Conservation (phyloP, 2,329 filamentous ascomycete genomes). For the Drechslerella dactyloides region DNA sequence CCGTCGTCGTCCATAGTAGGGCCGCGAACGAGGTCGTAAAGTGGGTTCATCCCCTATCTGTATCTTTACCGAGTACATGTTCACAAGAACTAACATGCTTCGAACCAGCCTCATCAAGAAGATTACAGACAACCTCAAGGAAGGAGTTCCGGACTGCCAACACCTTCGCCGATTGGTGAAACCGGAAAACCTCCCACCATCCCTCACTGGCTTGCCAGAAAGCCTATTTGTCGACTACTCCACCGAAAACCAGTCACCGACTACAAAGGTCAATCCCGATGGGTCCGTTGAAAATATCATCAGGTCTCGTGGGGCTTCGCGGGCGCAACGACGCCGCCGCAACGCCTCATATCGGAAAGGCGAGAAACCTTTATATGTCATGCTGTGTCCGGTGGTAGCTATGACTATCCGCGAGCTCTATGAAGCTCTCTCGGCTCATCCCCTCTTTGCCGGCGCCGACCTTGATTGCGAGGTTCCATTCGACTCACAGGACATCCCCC, state of each 20-base stretch:
- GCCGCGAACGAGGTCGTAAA: slow-evolving; percentile 74
- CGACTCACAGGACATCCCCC: slow-evolving; percentile 61
- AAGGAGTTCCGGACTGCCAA: slow-evolving; percentile 56
- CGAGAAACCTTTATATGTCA: slow-evolving; percentile 60
- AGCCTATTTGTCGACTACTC: slow-evolving; percentile 55
- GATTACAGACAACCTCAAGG: slow-evolving; percentile 41
- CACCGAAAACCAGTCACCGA: slow-evolving; percentile 40
- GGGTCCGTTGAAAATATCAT: slow-evolving; percentile 59
- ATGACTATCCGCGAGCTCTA: slow-evolving; percentile 66
- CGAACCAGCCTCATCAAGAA: slow-evolving; percentile 40
- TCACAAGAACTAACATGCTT: slow-evolving; percentile 9
- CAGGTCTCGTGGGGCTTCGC: slow-evolving; percentile 37
- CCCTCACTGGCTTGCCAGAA: slow-evolving; percentile 53
- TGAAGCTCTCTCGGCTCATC: slow-evolving; percentile 58
- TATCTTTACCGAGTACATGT: slow-evolving; percentile 30
- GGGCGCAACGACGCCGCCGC: slow-evolving; percentile 36
- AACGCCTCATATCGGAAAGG: slow-evolving; percentile 49
- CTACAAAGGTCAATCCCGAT: slow-evolving; percentile 47
- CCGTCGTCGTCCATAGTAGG: slow-evolving; percentile 74
- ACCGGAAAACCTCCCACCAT: slow-evolving; percentile 67
- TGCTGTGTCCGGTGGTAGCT: slow-evolving; percentile 62
- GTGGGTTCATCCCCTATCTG: slow-evolving; percentile 64
- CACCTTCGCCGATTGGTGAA: slow-evolving; percentile 66
- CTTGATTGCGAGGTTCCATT: slow-evolving; percentile 47
- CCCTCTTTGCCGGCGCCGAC: slow-evolving; percentile 59